Evolutionary conservation across 2,329 filamentous ascomycete genomes (phyloP).

Genomic region (Didymella lethalis): DNA sequence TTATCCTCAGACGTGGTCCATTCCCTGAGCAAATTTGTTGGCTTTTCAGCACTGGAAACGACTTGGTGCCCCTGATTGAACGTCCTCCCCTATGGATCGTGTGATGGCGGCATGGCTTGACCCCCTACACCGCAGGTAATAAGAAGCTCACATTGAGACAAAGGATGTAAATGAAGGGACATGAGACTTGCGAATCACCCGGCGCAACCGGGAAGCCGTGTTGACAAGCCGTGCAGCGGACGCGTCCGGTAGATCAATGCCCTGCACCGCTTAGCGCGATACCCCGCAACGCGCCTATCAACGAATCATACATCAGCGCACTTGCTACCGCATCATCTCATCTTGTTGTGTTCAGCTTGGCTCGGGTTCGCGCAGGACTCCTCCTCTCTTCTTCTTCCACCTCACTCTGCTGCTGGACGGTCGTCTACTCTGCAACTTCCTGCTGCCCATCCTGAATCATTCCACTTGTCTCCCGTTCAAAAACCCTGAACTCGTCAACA

Average conservation of each 20-base stretch:
- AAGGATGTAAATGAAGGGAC: background rate
- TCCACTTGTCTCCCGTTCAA: background rate
- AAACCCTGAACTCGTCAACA: background rate
- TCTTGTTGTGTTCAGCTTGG: slow-evolving; percentile 6
- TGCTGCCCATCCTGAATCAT: background rate
- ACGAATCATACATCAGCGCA: slow-evolving; percentile 21
- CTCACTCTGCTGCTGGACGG: background rate
- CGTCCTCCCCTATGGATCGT: background rate
- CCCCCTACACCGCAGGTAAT: too few species aligned
- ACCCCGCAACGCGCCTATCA: slow-evolving; percentile 20
- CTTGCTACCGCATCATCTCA: slow-evolving; percentile 16
- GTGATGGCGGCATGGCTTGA: too few species aligned
- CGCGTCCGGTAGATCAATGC: slow-evolving; percentile 1
- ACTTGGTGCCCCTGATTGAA: background rate
- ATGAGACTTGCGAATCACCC: background rate
- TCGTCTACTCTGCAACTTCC: background rate
- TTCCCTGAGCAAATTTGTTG: background rate
- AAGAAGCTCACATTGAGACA: background rate
- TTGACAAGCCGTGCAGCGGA: slow-evolving; percentile 6
- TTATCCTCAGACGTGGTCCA: too few species aligned
- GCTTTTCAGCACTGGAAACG: background rate
- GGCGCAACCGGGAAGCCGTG: background rate
- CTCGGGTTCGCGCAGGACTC: slow-evolving; percentile 1
- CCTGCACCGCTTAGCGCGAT: slow-evolving; percentile 1
- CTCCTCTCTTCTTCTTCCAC: background rate